Base-by-base conservation (phyloP, 176 grass and related monocot species). In the Carex parvula region DNA sequence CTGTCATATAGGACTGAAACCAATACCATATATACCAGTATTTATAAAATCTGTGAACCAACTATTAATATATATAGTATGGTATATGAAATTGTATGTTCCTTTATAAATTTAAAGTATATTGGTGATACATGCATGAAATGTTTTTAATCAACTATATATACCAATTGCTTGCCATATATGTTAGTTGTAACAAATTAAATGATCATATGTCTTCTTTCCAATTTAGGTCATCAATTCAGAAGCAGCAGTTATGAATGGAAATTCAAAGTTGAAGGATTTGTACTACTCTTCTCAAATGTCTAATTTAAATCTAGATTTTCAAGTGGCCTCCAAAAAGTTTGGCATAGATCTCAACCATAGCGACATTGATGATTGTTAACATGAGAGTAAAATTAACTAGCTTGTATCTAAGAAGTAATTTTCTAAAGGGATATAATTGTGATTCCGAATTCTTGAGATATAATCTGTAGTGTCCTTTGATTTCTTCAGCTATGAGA, bases 331-430 rank as follows among this genome's bases (percentile, higher is more conserved):
- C 41, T 64, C 35, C 13, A 64, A 81, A 24, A 64, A 64, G 14
- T 44, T 81, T 46, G 59, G 60, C 56, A 81, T 81, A 60, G 79
- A 81, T 42, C 79, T 81, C 60, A 81, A 81, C 35, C 18, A 81
- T 21, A 63, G 37, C 13, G 22, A 63, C 8, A 81, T 60, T 64
- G 14, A 41, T 42, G 60, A 63, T 8, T 63, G 20, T 56, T 81
- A 64, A 81, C 79, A 81, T 29, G 56, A 59, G 22, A 29, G 22
- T 57, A 79, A 56, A 63, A 41, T 26, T 26, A 26, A 29, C 29
- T 29, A 1, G 29, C 17, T 64, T 41, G 32, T 63, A 59, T 48
- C 46, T 8, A 17, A 35, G 73, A 55, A 29, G 72, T 78, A 56
- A 5, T 56, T 55, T 57, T 78, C 12, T 32, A 57, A 57, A 78